Conservation (phyloP, 805 yeast genomes). For the Saturnispora quitensis region DNA sequence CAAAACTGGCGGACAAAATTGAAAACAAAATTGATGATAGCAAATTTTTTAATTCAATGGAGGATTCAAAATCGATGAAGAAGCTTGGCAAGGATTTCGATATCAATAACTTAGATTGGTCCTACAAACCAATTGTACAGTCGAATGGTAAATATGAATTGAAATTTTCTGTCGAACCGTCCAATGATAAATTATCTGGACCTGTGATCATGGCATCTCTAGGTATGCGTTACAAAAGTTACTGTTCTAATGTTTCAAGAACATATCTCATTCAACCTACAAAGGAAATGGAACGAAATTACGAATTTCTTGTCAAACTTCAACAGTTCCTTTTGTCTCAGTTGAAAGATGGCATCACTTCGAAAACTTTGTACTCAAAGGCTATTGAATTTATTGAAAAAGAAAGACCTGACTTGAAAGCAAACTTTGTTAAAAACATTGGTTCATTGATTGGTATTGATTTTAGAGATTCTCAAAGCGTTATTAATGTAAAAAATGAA, state of each 20-base stretch:
- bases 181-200: constrained; percentile 52
- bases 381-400: constrained; percentile 51
- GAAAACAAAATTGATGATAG: constrained; percentile 76
- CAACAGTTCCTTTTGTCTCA: constrained; percentile 55
- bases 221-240: constrained; percentile 80
- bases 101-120: constrained; percentile 77
- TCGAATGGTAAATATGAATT: constrained; percentile 82
- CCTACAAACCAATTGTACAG: constrained; percentile 84
- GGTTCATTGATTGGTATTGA: constrained; percentile 90
- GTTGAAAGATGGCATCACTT: constrained; percentile 59
- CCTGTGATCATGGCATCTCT: constrained; percentile 78
- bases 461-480: constrained; percentile 69
- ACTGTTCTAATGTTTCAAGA: constrained; percentile 81
- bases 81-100: constrained; percentile 64
- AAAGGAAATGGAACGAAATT: constrained; percentile 64
- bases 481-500: constrained; percentile 65
- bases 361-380: constrained; percentile 58
- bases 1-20: constrained; percentile 61
- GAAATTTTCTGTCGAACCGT: constrained; percentile 73
- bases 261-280: constrained; percentile 88
- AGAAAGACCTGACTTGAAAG: constrained; percentile 56
- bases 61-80: constrained; percentile 38
- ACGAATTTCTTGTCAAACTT: constrained; percentile 62
- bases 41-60: constrained; percentile 50
- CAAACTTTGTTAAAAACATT: constrained; percentile 62